phyloP scores from a whole-genome alignment of 306 rosid species.

The Nissolia schottii region DNA sequence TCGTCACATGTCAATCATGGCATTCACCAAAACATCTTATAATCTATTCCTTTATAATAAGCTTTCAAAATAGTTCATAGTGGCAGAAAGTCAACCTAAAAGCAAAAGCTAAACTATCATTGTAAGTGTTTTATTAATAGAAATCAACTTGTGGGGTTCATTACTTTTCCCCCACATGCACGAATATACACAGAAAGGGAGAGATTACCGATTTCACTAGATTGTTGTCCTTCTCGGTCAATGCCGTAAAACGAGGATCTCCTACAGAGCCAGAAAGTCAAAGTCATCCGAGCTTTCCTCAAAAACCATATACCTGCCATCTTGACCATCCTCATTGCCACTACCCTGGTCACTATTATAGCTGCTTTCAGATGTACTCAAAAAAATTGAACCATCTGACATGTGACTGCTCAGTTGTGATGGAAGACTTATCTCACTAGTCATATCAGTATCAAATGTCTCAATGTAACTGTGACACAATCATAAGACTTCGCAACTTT shows the following conservation, averaged over 20 bases:
- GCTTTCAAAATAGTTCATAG: conserved; percentile 9
- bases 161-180: not conserved
- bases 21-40: not conserved
- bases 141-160: not conserved
- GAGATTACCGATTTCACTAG: conserved; percentile 48
- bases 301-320: conserved; percentile 47
- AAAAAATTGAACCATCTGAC: conserved; percentile 67
- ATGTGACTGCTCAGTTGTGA: conserved; percentile 67
- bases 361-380: conserved; percentile 90
- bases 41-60: not conserved
- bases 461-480: conserved; percentile 67
- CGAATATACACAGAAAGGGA: not conserved
- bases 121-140: not conserved
- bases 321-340: conserved; percentile 90
- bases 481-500: conserved; percentile 19
- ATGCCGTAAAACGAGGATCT: conserved; percentile 11
- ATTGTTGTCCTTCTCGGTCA: conserved; percentile 30
- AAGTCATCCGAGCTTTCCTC: conserved; percentile 93
- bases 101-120: not conserved
- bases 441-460: conserved; percentile 60
- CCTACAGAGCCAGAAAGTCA: conserved; percentile 53
- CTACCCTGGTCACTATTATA: conserved; percentile 91
- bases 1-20: conserved; percentile 5
- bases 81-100: conserved; percentile 5
- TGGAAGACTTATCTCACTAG: conserved; percentile 64